These are phyloP conservation scores for Fusarium mangiferae DNA, from an alignment of 2,329 filamentous ascomycete species.

Conservation along the genomic window DNA sequence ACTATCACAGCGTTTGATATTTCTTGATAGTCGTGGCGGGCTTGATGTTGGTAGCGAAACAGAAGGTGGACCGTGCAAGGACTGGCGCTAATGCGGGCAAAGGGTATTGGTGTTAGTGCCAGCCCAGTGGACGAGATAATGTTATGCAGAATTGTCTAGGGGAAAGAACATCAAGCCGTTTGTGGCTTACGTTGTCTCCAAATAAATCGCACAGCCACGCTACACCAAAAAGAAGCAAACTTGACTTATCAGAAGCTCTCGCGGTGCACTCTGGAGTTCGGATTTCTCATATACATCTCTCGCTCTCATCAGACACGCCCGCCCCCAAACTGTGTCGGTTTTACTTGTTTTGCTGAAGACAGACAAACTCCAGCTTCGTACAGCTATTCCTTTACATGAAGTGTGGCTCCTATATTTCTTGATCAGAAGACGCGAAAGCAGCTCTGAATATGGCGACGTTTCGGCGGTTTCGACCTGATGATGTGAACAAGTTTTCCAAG, in stretches of 20 bases:
- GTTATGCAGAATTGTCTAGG: neutral
- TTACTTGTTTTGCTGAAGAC: neutral
- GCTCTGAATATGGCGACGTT: slow-evolving; percentile 63
- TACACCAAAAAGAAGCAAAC: slow-evolving; percentile 7
- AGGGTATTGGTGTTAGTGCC: slow-evolving; percentile 1
- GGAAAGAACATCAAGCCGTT: neutral
- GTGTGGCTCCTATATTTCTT: neutral
- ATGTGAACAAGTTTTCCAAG: slow-evolving; percentile 89
- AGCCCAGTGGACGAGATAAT: slow-evolving; percentile 3
- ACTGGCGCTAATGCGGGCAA: slow-evolving; percentile 26
- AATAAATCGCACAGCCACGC: slow-evolving; percentile 23
- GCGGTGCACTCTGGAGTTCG: slow-evolving; percentile 9
- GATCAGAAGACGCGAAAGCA: neutral
- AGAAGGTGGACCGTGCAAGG: slow-evolving; percentile 21
- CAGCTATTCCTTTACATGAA: neutral
- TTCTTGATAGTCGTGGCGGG: slow-evolving; percentile 34
- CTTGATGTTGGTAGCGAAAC: slow-evolving; percentile 35
- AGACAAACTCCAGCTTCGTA: neutral
- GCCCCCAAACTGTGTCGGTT: neutral
- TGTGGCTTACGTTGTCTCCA: slow-evolving; percentile 20
- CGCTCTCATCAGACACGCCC: neutral
- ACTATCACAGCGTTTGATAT: slow-evolving; percentile 24
- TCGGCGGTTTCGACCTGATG: slow-evolving; percentile 83
- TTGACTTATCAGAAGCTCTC: neutral
- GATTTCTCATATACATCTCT: neutral